phyloP scores from a whole-genome alignment of 2,329 filamentous ascomycete genomes.

The Sporothrix variecibatus region DNA sequence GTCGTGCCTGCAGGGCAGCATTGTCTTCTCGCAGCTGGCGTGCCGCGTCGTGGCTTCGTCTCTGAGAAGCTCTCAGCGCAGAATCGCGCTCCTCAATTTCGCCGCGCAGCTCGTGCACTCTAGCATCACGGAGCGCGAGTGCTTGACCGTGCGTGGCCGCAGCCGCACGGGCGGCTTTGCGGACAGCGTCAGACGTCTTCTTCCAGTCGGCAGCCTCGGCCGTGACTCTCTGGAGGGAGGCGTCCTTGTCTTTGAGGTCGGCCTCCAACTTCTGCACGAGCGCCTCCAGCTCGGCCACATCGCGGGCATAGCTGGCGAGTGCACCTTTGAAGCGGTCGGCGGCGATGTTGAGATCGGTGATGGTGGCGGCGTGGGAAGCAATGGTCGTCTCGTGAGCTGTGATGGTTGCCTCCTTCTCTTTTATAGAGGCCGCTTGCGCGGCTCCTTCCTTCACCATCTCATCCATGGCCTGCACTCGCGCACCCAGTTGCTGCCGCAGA shows the following conservation, averaged over 20 bases:
- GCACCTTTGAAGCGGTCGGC: conserved; percentile 55
- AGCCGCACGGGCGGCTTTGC: conserved; percentile 33
- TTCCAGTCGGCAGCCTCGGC: conserved; percentile 31
- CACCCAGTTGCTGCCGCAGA: conserved; percentile 58
- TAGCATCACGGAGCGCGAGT: conserved; percentile 54
- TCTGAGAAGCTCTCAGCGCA: conserved; percentile 49
- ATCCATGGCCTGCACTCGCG: conserved; percentile 55
- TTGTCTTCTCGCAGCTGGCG: conserved; percentile 51
- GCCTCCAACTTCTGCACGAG: conserved; percentile 53
- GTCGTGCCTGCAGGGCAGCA: conserved; percentile 39
- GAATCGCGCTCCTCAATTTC: conserved; percentile 53
- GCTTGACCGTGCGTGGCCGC: conserved; percentile 48
- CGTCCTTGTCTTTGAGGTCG: conserved; percentile 34
- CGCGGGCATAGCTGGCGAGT: conserved; percentile 54
- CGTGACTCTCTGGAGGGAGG: conserved; percentile 31
- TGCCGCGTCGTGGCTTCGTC: conserved; percentile 40
- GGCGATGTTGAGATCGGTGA: conserved; percentile 52
- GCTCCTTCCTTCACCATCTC: conserved; percentile 42
- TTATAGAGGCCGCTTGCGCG: too few relatives aligned
- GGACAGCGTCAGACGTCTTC: conserved; percentile 21
- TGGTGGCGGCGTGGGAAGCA: conserved; percentile 41
- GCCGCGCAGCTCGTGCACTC: conserved; percentile 49
- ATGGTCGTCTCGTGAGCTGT: conserved; percentile 24
- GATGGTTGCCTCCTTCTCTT: conserved; percentile 2
- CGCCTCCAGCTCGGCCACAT: conserved; percentile 52